Conservation (phyloP, 2,329 filamentous ascomycete species). For the Leptographium lundbergii region DNA sequence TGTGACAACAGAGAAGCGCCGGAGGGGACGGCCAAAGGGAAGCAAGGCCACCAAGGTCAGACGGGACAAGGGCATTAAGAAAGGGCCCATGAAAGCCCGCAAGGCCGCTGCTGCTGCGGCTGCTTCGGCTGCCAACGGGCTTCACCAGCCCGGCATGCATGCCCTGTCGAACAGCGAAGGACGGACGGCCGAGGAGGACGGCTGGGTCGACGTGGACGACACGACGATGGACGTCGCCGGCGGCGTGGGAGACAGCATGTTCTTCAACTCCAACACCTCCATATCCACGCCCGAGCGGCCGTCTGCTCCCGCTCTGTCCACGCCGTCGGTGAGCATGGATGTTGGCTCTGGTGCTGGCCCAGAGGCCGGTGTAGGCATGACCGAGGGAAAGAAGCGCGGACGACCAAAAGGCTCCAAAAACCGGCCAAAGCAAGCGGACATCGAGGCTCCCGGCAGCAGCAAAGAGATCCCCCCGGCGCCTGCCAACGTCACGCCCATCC, state of each 20-base stretch:
- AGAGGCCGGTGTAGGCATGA: background rate
- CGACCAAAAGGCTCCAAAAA: conserved; percentile 42
- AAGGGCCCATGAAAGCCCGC: conserved; percentile 21
- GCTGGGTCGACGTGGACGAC: conserved; percentile 34
- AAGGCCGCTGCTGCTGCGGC: conserved; percentile 1
- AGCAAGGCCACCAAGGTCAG: conserved; percentile 36
- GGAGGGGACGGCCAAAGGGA: conserved; percentile 42
- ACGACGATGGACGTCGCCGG: conserved; percentile 15
- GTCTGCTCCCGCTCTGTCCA: background rate
- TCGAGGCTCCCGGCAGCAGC: background rate
- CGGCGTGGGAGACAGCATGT: conserved; percentile 11
- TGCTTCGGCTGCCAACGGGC: background rate
- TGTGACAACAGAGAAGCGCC: conserved; percentile 23
- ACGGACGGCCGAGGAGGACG: conserved; percentile 21
- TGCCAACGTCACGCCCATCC: conserved; percentile 9
- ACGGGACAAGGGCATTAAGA: conserved; percentile 39
- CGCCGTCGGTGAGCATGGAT: background rate
- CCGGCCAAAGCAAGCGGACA: conserved; percentile 16
- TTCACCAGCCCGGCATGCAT: background rate
- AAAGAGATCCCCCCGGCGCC: background rate
- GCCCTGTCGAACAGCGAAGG: background rate
- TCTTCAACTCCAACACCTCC: conserved; percentile 1
- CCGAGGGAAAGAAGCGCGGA: conserved; percentile 26
- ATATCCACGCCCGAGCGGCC: background rate
- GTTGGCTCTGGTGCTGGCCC: background rate